Conservation (phyloP, 371 early-diverging fungal species). For the Mucor irregularis region DNA sequence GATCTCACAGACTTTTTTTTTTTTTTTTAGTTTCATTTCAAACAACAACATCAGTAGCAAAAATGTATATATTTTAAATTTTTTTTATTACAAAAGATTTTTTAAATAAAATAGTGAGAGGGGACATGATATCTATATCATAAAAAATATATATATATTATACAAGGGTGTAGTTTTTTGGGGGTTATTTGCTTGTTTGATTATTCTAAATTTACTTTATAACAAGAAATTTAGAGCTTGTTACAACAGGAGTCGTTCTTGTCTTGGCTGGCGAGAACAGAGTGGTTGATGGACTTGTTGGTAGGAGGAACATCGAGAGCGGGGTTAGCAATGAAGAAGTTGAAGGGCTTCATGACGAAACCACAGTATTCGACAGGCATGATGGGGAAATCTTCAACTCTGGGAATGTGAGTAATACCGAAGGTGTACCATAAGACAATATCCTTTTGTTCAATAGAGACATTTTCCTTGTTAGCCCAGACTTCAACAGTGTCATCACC, state of each 20-base stretch:
- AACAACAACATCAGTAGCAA: no score
- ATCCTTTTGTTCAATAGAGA: conserved; percentile 41
- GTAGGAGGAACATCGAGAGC: conserved; percentile 51
- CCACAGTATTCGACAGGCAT: conserved; percentile 56
- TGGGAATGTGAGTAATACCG: conserved; percentile 53
- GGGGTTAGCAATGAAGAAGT: conserved; percentile 54
- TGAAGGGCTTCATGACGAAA: conserved; percentile 50
- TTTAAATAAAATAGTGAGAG: no score
- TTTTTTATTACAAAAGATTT: no score
- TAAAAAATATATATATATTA: no score
- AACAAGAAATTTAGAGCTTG: conserved; percentile 40
- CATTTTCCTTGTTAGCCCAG: conserved; percentile 31
- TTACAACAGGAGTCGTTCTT: conserved; percentile 30
- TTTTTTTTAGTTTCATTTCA: no score
- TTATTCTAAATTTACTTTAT: no score
- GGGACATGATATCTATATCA: no score
- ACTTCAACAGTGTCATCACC: conserved; percentile 35
- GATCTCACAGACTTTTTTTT: no score
- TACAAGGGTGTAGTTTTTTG: no score
- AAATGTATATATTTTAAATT: no score
- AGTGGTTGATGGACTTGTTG: conserved; percentile 43
- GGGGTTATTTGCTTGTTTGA: no score
- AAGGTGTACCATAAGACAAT: conserved; percentile 57
- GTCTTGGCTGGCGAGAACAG: conserved; percentile 31
- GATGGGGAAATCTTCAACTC: conserved; percentile 57